Conservation (phyloP, 129 eudicot genomes). For the Apium graveolens region DNA sequence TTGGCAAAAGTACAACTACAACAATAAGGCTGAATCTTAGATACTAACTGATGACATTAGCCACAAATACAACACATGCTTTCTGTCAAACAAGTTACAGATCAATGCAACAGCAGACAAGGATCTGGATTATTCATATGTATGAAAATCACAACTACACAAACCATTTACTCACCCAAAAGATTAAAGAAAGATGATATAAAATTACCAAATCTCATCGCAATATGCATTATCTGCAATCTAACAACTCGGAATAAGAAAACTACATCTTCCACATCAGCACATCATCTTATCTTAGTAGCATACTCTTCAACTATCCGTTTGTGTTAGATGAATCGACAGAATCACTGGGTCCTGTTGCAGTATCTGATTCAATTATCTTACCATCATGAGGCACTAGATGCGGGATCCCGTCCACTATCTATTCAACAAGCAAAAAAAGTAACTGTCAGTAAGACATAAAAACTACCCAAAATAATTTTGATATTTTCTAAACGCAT, state of each 20-base stretch:
- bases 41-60: background rate
- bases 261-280: background rate
- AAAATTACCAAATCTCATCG: background rate
- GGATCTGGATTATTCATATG: background rate
- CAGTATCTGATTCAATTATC: slow-evolving; percentile 37
- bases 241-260: background rate
- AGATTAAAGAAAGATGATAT: background rate
- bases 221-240: background rate
- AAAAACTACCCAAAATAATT: background rate
- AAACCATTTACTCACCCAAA: background rate
- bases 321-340: slow-evolving; percentile 8
- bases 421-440: slow-evolving; percentile 24
- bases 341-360: slow-evolving; percentile 7
- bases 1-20: background rate
- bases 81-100: background rate
- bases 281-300: background rate
- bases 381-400: slow-evolving; percentile 78
- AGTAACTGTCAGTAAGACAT: background rate
- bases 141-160: background rate
- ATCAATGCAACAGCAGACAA: background rate
- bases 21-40: background rate
- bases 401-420: slow-evolving; percentile 74
- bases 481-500: background rate
- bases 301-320: background rate
- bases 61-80: background rate